phyloP scores from a whole-genome alignment of 441 rosid genomes.

The Corymbia citriodora region DNA sequence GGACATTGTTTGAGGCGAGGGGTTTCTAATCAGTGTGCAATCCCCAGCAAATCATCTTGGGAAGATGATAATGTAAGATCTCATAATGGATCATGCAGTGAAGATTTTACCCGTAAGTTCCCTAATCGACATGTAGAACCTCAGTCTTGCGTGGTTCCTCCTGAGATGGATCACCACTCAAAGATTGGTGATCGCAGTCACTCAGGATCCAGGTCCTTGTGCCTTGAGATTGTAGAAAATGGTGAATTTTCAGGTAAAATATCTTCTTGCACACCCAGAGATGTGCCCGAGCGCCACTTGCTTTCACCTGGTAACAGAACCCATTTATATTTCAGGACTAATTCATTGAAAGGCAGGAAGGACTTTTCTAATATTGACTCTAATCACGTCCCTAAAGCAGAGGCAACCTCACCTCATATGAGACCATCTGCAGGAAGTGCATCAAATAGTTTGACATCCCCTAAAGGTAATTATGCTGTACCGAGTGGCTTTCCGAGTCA shows the following conservation, averaged over 20 bases:
- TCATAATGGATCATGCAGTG: conserved; percentile 17
- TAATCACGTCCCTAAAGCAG: conserved; percentile 22
- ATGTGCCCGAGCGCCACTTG: conserved; percentile 44
- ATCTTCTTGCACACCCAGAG: conserved; percentile 57
- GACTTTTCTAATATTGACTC: conserved; percentile 31
- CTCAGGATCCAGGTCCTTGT: conserved; percentile 60
- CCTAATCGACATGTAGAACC: conserved; percentile 35
- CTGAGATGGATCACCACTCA: conserved; percentile 35
- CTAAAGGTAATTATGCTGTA: conserved; percentile 42
- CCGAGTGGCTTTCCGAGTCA: conserved; percentile 39
- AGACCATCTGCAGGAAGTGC: conserved; percentile 27
- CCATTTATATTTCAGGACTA: conserved; percentile 51
- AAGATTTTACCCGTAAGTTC: conserved; percentile 19
- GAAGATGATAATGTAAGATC: conserved; percentile 18
- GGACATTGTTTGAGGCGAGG: conserved; percentile 21
- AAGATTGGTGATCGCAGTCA: conserved; percentile 53
- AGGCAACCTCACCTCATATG: conserved; percentile 15
- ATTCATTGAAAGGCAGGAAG: conserved; percentile 61
- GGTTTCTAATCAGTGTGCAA: conserved; percentile 28
- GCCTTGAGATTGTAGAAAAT: conserved; percentile 56
- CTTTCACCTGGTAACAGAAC: conserved; percentile 61
- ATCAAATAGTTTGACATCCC: conserved; percentile 44
- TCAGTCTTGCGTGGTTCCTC: conserved; percentile 24
- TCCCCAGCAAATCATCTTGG: conserved; percentile 23
- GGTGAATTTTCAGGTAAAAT: conserved; percentile 58